Percentiles rank a stretch among this genome's conserved stretches.
phyloP scores from a whole-genome alignment of 768 basidiomycete genomes.

The Boletus huronensis region DNA sequence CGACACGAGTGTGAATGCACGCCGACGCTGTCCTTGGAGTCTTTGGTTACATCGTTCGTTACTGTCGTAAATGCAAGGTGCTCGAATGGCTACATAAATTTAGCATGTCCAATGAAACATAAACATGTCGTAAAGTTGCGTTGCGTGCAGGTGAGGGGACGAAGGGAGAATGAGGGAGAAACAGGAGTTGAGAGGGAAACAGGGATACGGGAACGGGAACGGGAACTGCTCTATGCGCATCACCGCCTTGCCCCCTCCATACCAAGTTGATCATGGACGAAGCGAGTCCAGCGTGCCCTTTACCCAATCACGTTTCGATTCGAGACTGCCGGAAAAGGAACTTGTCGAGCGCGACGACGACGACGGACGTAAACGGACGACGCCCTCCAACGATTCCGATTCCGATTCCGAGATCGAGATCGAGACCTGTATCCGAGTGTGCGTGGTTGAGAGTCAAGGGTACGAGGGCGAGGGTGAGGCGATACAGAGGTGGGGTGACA shows the following conservation, averaged over 20 bases:
- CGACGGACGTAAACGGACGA: not conserved
- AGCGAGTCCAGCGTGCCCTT: not conserved
- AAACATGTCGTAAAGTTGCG: not conserved
- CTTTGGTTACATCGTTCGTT: not conserved
- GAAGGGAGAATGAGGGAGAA: not conserved
- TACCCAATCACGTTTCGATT: not conserved
- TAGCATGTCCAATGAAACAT: not conserved
- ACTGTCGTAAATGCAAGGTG: not conserved
- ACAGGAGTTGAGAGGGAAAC: not conserved
- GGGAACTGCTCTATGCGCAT: not conserved
- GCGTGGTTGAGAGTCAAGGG: not conserved
- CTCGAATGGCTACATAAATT: not conserved
- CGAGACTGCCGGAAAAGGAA: not conserved
- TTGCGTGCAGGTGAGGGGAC: not conserved
- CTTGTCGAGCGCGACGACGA: not conserved
- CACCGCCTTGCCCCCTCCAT: not conserved
- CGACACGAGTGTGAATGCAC: not conserved
- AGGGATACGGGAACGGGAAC: not conserved
- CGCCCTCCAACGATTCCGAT: not conserved
- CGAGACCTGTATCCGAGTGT: not conserved
- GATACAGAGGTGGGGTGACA: no score
- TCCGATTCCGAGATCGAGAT: not conserved
- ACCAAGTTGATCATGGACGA: not conserved
- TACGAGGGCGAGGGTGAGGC: no score
- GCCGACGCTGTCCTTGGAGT: not conserved